Base-by-base conservation (phyloP, 2,329 filamentous ascomycete species). In the Fusarium nanum region DNA sequence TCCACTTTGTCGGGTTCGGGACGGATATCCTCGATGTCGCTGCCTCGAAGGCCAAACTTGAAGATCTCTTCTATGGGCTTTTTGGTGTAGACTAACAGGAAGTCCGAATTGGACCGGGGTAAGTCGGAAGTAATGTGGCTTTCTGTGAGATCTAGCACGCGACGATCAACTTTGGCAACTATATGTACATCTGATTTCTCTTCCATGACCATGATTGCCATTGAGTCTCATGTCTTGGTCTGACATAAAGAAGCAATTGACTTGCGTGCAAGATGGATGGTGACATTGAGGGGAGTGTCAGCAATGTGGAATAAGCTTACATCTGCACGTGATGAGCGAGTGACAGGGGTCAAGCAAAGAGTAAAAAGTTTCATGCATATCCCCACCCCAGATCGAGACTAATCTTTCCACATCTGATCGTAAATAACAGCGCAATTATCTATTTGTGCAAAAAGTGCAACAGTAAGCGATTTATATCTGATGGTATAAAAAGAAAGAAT, bases 21-120 rank as follows among this genome's bases (percentile, higher is more conserved):
- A 5, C 60, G 42, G 2, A 63, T 25, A 11, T 64, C 37, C 2
- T 63, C 5, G 11, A 63, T 63, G 23, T 64, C 60, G 18, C 58
- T 63, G 2, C 23, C 49, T 16, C 60, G 18, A 1, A 64, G 25
- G 5, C 44, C 60, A 2, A 56, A 64, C 5, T 32, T 48, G 14
- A n/a, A 22, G 2, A 7, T 30, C 3, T 64, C 60, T n/a, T 64
- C 60, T 2, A 20, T 6, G 0, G 44, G n/a, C 18, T 64, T 64
- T 1, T 6, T 16, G 18, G 28, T 63, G 3, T 49, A 63, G 1
- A 63, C 49, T 2, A 64, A n/a, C 5, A 56, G 12, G 0, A 20
- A 14, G 6, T 30, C 20, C 2, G 56, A n/a, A 2, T 63, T 25
- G 1, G 22, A 4, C 1, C 9, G 9, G 8, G 7, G 9, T 13